Base-by-base conservation (phyloP, 148 eudicot species). In the Camellia japonica region DNA sequence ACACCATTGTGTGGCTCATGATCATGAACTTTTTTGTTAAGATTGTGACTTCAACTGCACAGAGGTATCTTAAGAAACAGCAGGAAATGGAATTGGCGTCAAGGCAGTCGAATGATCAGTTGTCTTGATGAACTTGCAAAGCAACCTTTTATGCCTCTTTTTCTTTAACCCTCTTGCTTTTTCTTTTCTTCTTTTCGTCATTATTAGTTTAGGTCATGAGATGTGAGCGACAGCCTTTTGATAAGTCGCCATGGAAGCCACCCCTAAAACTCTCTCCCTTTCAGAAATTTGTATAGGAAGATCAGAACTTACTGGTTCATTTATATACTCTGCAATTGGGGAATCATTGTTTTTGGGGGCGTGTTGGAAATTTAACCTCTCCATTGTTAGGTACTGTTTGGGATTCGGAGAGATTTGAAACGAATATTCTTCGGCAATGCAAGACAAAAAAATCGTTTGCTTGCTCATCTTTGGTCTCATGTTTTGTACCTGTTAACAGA, bases 1-100 rank as follows among this genome's bases (percentile, higher is more conserved):
- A 80, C 74, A 56, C 74, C 74, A 67, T 80, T 7, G 83, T 80
- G 74, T 80, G 73, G 83, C 74, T 80, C 68, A 75, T 80, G 83
- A 74, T 80, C 41, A 30, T 80, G 83, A 80, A 80, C 74, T 80
- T 74, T 46, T 74, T 75, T 16, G 8, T 80, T 41, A 47, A 65
- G 62, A 80, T 80, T 54, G 74, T 80, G 74, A 80, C 68, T 65
- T 80, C 83, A 11, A 80, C 79, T 44, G 83, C 83, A 7, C 79
- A 80, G 64, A 68, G 68, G 52, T 80, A 65, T 68, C 83, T 80
- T 30, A 74, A 74, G 83, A 75, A 80, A 67, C 74, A 74, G 54
- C 83, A 80, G 69, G 79, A 80, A 13, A 74, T 66, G 58, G 79
- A 80, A 68, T 55, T 80, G 46, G 79, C 75, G 5, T 65, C 68